Evolutionary conservation across 257 asterid species (phyloP).

Genomic region (Solanum stenotomum): DNA sequence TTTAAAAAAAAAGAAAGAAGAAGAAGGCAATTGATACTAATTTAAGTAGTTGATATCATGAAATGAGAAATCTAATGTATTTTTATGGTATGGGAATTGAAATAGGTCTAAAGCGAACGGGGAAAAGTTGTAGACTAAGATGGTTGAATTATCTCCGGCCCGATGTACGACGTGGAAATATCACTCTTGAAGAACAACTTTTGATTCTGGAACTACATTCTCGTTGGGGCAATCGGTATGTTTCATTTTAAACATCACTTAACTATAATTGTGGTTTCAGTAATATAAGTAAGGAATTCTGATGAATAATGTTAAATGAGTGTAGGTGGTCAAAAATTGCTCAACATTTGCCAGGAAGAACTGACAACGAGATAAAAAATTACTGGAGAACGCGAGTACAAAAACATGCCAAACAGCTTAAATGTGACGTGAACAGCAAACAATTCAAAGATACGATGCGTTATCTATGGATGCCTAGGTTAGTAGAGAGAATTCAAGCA

Average conservation of each 20-base stretch:
- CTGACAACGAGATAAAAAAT: slow-evolving; percentile 62
- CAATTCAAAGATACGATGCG: slow-evolving; percentile 91
- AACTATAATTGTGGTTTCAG: neutral
- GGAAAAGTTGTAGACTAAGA: slow-evolving; percentile 80
- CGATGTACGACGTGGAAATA: slow-evolving; percentile 85
- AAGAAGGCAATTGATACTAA: slow-evolving; percentile 1
- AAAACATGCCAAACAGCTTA: slow-evolving; percentile 87
- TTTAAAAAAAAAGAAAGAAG: neutral
- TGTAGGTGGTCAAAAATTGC: slow-evolving; percentile 78
- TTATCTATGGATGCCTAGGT: slow-evolving; percentile 77
- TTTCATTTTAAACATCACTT: too few relatives aligned
- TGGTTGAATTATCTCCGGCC: slow-evolving; percentile 81
- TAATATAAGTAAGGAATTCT: neutral
- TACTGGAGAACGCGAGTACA: slow-evolving; percentile 87
- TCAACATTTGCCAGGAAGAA: slow-evolving; percentile 74
- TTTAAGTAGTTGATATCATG: neutral
- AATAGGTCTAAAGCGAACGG: slow-evolving; percentile 65
- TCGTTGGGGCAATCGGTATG: slow-evolving; percentile 86
- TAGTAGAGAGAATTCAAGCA: slow-evolving; percentile 74
- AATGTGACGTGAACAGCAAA: slow-evolving; percentile 91
- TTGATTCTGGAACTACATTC: slow-evolving; percentile 86
- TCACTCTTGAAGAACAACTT: slow-evolving; percentile 82
- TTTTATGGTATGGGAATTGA: neutral
- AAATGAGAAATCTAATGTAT: neutral
- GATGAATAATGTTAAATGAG: neutral